These are phyloP conservation scores for Strigomonas galati DNA, from an alignment of 208 protist genomes.

Conservation along the genomic window DNA sequence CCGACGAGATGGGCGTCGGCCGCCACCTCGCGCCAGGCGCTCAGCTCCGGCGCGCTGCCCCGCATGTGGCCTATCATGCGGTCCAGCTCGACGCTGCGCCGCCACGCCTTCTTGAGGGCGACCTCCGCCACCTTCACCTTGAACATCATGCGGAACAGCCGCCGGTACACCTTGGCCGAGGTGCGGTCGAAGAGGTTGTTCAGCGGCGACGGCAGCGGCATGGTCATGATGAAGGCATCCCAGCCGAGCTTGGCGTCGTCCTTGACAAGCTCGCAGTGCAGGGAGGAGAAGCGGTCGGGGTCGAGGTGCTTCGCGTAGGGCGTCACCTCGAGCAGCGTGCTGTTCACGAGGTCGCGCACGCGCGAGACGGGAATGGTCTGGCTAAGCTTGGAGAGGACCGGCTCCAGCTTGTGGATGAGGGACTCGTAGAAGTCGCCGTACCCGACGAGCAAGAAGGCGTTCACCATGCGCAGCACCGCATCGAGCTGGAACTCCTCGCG, in stretches of 20 bases:
- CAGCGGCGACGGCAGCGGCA: conserved; percentile 54
- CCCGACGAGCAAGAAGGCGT: conserved; percentile 62
- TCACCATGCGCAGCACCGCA: conserved; percentile 49
- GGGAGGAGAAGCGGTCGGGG: conserved; percentile 43
- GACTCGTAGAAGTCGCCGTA: conserved; percentile 69
- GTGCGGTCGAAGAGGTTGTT: conserved; percentile 61
- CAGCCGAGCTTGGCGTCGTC: conserved; percentile 60
- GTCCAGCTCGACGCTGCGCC: conserved; percentile 58
- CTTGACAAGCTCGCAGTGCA: conserved; percentile 63
- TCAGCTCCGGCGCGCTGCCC: conserved; percentile 19
- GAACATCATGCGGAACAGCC: conserved; percentile 67
- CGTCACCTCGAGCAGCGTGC: conserved; percentile 44
- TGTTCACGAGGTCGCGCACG: conserved; percentile 52
- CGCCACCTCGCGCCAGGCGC: conserved; percentile 52
- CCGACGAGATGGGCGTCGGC: conserved; percentile 58
- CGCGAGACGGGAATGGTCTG: conserved; percentile 41
- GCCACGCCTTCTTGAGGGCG: conserved; percentile 56
- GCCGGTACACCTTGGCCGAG: conserved; percentile 53
- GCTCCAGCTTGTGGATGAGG: conserved; percentile 50
- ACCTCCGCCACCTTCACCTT: conserved; percentile 66
- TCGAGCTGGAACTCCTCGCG: conserved; percentile 53
- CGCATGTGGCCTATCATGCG: conserved; percentile 49
- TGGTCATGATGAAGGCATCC: conserved; percentile 64
- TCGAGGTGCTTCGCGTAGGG: conserved; percentile 49
- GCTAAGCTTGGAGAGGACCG: conserved; percentile 47